phyloP scores from a whole-genome alignment of 768 basidiomycete genomes.

The Macrolepiota albuminosa region DNA sequence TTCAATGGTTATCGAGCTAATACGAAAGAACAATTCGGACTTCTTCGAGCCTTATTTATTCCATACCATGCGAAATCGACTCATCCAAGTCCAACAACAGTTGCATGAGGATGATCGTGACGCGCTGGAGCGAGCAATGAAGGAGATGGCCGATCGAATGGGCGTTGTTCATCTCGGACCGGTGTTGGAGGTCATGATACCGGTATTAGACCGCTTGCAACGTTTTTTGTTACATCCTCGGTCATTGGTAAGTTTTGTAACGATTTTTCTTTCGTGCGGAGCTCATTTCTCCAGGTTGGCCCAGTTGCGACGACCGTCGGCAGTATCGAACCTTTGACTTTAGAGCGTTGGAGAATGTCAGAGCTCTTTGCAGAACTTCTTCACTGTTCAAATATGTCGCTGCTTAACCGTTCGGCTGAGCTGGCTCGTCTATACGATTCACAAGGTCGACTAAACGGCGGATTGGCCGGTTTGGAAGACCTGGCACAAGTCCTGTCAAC shows the following conservation, averaged over 20 bases:
- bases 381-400: conserved; percentile 97
- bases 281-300: conserved; percentile 41
- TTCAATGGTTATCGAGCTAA: conserved; percentile 87
- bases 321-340: conserved; percentile 72
- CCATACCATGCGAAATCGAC: conserved; percentile 85
- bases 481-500: conserved; percentile 80
- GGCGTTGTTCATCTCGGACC: conserved; percentile 89
- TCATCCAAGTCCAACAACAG: conserved; percentile 84
- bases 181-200: conserved; percentile 70
- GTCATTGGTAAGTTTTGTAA: conserved; percentile 55
- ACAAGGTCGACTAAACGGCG: conserved; percentile 85
- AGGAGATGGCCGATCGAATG: conserved; percentile 79
- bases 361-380: conserved; percentile 95
- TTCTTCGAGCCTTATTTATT: conserved; percentile 98
- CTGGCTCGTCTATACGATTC: conserved; percentile 71
- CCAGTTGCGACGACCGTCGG: conserved; percentile 74
- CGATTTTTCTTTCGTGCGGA: neutral
- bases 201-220: conserved; percentile 65
- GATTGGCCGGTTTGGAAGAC: conserved; percentile 77
- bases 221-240: conserved; percentile 66
- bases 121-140: conserved; percentile 65
- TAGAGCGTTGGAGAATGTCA: conserved; percentile 93
- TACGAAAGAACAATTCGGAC: conserved; percentile 97
- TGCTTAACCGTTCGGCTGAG: conserved; percentile 77
- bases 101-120: conserved; percentile 60